Conservation (phyloP, 116 monocot species). For the Cymodocea nodosa region DNA sequence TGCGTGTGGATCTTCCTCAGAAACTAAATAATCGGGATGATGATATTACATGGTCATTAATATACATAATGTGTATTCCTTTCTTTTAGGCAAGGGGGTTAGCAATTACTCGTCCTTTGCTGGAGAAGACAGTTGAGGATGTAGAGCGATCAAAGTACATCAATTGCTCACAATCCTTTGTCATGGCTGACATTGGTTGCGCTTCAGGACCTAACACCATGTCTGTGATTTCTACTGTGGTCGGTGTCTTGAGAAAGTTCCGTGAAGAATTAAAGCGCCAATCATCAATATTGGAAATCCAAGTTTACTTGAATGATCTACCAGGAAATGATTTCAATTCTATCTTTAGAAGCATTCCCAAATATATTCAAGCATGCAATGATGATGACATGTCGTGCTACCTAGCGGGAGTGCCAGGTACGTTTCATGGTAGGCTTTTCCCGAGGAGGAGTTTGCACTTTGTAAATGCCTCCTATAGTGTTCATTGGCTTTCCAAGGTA, state of each 20-base stretch:
- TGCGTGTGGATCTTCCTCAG: not conserved
- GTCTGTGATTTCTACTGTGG: not conserved
- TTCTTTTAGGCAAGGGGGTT: no score
- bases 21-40: no score
- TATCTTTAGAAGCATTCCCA: slow-evolving; percentile 6
- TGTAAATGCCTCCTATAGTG: no score
- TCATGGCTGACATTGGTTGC: slow-evolving; percentile 4
- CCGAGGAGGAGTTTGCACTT: slow-evolving; percentile 2
- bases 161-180: not conserved
- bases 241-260: not conserved
- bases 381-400: not conserved
- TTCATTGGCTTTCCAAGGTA: no score
- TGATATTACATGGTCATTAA: no score
- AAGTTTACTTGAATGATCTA: slow-evolving; percentile 47
- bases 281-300: slow-evolving; percentile 5
- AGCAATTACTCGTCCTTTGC: not conserved
- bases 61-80: no score
- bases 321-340: slow-evolving; percentile 48
- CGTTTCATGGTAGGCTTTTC: slow-evolving; percentile 31
- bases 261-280: no score
- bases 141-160: not conserved
- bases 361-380: no score
- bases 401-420: slow-evolving; percentile 29
- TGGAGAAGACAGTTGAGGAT: not conserved
- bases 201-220: not conserved